Percentiles rank a stretch among this genome's conserved stretches.
These are phyloP conservation scores for Chloranthus sessilifolius DNA, from an alignment of 164 flowering plant genomes.

Conservation along the genomic window DNA sequence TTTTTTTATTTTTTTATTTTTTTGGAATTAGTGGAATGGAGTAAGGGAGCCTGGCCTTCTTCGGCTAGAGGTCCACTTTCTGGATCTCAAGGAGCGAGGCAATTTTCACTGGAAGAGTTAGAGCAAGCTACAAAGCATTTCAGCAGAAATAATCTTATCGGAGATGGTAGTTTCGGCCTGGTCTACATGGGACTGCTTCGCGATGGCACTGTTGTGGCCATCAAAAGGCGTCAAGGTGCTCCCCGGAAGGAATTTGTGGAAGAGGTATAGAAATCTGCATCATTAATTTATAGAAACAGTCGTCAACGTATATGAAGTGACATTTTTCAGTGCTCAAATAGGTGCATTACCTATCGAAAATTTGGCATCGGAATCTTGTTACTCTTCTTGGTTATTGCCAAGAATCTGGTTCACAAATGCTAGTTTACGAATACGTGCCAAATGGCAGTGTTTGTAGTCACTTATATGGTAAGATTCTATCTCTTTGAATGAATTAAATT, in stretches of 20 bases:
- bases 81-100: slow-evolving; percentile 32
- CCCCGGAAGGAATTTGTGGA: slow-evolving; percentile 40
- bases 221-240: slow-evolving; percentile 48
- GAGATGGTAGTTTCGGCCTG: slow-evolving; percentile 57
- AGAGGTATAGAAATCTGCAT: slow-evolving; percentile 43
- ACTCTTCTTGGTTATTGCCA: slow-evolving; percentile 63
- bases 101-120: slow-evolving; percentile 52
- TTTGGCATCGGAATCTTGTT: slow-evolving; percentile 57
- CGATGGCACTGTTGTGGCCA: slow-evolving; percentile 67
- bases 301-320: slow-evolving; percentile 5
- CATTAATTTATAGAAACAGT: too few relatives aligned
- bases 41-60: slow-evolving; percentile 34
- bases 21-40: slow-evolving; percentile 46
- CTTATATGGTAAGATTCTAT: slow-evolving; percentile 47
- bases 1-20: too few relatives aligned
- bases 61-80: slow-evolving; percentile 21
- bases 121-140: slow-evolving; percentile 61
- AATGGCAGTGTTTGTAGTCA: slow-evolving; percentile 68
- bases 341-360: slow-evolving; percentile 43
- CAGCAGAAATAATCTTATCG: slow-evolving; percentile 47
- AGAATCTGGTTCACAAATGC: slow-evolving; percentile 51
- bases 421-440: slow-evolving; percentile 59
- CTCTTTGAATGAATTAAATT: not conserved
- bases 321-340: slow-evolving; percentile 19
- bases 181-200: slow-evolving; percentile 61